phyloP scores from a whole-genome alignment of 1,139 yeast genomes.

The Candida tropicalis region DNA sequence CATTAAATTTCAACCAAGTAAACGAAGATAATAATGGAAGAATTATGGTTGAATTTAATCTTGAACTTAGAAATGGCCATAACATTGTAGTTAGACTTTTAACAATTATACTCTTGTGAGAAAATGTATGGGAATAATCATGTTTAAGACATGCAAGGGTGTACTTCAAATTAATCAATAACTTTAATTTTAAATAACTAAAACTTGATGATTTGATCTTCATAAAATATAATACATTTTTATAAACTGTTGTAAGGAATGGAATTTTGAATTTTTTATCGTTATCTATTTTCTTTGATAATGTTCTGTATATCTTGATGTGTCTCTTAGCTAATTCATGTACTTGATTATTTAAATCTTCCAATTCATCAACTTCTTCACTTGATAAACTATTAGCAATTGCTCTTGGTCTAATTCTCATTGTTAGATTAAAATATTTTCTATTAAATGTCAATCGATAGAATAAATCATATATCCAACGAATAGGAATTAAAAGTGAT shows the following conservation, averaged over 20 bases:
- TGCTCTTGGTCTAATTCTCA: conserved; percentile 36
- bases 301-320: background rate
- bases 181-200: conserved; percentile 17
- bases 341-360: conserved; percentile 21
- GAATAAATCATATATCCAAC: conserved; percentile 41
- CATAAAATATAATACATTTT: conserved; percentile 12
- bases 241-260: conserved; percentile 12
- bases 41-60: background rate
- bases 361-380: conserved; percentile 29
- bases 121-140: conserved; percentile 36
- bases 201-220: conserved; percentile 14
- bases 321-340: conserved; percentile 7
- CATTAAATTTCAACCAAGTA: background rate
- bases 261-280: conserved; percentile 1
- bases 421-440: conserved; percentile 40
- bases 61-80: conserved; percentile 45
- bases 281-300: conserved; percentile 5
- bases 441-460: conserved; percentile 48
- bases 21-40: background rate
- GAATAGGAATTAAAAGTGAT: conserved; percentile 36
- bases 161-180: conserved; percentile 22
- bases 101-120: conserved; percentile 29
- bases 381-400: conserved; percentile 37
- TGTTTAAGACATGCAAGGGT: conserved; percentile 36
- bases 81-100: conserved; percentile 35